A percentile compares a stretch with the other conserved stretches of the same genome.
Evolutionary conservation across 371 early-diverging fungal genomes (phyloP).

Genomic region (Mortierella sp.): DNA sequence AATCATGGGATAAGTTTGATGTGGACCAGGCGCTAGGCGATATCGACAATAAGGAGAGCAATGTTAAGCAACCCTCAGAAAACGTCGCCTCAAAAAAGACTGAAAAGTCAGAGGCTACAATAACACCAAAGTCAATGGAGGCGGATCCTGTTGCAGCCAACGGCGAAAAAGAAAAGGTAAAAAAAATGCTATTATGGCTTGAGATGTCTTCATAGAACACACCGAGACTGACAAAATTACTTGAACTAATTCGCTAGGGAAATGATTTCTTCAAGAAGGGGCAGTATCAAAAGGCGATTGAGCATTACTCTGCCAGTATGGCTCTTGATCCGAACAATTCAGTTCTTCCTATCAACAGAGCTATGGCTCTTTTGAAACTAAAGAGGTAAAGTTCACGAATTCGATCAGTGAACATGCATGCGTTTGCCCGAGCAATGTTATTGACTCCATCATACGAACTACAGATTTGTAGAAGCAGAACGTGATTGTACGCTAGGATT

Average conservation of each 20-base stretch:
- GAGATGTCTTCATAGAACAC: background rate
- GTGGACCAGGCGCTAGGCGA: conserved; percentile 41
- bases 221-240: background rate
- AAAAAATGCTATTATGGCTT: background rate
- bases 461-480: conserved; percentile 78
- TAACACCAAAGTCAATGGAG: background rate
- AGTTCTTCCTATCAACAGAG: conserved; percentile 81
- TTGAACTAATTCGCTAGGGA: conserved; percentile 70
- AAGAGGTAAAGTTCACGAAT: conserved; percentile 63
- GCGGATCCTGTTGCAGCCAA: conserved; percentile 17
- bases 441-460: background rate
- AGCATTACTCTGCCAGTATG: conserved; percentile 78
- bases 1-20: conserved; percentile 68
- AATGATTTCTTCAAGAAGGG: conserved; percentile 83
- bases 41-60: conserved; percentile 11
- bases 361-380: conserved; percentile 87
- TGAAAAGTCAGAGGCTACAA: background rate
- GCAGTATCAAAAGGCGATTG: conserved; percentile 75
- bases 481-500: conserved; percentile 79
- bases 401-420: background rate
- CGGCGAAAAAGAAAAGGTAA: conserved; percentile 76
- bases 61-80: conserved; percentile 21
- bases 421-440: background rate
- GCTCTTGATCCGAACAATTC: conserved; percentile 73
- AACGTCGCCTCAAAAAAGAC: conserved; percentile 19